A percentile compares a stretch with the other conserved stretches of the same genome.
Evolutionary conservation across 75 land plant genomes (phyloP).

Genomic region (Adiantum capillusveneris): DNA sequence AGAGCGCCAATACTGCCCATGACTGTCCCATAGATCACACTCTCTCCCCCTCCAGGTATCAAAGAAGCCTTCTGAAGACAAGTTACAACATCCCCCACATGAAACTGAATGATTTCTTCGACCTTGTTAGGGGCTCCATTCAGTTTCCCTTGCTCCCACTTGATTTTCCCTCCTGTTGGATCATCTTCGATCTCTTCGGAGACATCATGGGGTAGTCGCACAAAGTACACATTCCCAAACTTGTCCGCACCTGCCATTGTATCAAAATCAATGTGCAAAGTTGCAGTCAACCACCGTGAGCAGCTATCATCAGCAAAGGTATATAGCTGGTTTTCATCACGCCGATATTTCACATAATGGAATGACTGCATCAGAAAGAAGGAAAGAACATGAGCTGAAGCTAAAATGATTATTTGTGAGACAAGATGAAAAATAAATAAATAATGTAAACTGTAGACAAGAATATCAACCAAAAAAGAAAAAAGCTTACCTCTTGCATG

Average conservation of each 20-base stretch:
- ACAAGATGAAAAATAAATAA: too few relatives aligned
- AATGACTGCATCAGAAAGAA: conserved; percentile 65
- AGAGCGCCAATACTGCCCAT: conserved; percentile 98
- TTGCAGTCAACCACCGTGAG: conserved; percentile 95
- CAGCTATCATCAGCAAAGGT: conserved; percentile 93
- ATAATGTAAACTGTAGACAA: too few relatives aligned
- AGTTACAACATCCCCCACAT: conserved; percentile 90
- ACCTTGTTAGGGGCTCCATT: conserved; percentile 99
- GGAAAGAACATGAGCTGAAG: neutral
- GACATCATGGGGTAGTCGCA: conserved; percentile 87
- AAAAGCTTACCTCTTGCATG: conserved; percentile 80
- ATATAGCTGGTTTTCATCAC: conserved; percentile 96
- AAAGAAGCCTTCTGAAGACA: conserved; percentile 91
- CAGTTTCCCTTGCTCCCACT: conserved; percentile 95
- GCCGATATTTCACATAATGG: conserved; percentile 89
- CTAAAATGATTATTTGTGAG: neutral
- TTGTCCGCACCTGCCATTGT: conserved; percentile 98
- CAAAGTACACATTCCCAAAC: conserved; percentile 95
- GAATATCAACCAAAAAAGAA: too few relatives aligned
- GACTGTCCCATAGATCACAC: conserved; percentile 83
- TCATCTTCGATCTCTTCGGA: conserved; percentile 99
- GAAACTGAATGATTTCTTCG: conserved; percentile 96
- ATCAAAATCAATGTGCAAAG: conserved; percentile 91
- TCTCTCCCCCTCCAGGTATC: conserved; percentile 96
- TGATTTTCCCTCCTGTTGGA: conserved; percentile 98